These are phyloP conservation scores for Colletotrichum limetticola DNA, from an alignment of 2,329 filamentous ascomycete genomes.

Conservation along the genomic window DNA sequence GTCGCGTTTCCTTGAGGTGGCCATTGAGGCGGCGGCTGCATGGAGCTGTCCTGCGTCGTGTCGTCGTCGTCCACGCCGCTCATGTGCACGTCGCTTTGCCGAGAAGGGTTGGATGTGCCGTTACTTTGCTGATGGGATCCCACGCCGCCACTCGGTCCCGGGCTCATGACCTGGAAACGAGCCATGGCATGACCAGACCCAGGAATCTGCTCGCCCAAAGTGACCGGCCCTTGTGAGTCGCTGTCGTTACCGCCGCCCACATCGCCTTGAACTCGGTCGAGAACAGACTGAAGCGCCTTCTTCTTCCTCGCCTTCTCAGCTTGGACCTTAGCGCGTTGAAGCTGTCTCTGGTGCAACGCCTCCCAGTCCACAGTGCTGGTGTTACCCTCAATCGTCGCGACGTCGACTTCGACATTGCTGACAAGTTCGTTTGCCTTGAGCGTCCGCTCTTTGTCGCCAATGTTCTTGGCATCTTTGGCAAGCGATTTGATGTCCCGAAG, in stretches of 20 bases:
- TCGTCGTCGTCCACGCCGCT: constrained; percentile 61
- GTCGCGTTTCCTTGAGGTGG: constrained; percentile 48
- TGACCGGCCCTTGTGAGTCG: constrained; percentile 66
- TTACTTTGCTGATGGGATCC: constrained; percentile 61
- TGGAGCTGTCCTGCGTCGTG: constrained; percentile 57
- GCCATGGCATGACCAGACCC: constrained; percentile 59
- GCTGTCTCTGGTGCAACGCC: constrained; percentile 78
- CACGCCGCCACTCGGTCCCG: constrained; percentile 67
- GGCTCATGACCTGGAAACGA: constrained; percentile 66
- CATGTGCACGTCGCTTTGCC: constrained; percentile 71
- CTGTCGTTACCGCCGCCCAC: constrained; percentile 61
- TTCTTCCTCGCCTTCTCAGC: constrained; percentile 73
- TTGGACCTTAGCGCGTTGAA: constrained; percentile 69
- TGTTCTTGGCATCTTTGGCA: constrained; percentile 83
- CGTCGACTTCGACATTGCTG: constrained; percentile 94
- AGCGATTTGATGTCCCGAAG: constrained; percentile 86
- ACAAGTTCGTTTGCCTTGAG: constrained; percentile 92
- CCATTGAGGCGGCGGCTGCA: constrained; percentile 58
- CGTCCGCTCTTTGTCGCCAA: constrained; percentile 84
- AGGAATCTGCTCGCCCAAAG: constrained; percentile 73
- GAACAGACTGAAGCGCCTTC: constrained; percentile 67
- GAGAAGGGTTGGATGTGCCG: constrained; percentile 62
- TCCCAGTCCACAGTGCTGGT: constrained; percentile 82
- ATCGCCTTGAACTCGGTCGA: constrained; percentile 62
- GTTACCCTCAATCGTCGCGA: constrained; percentile 78